These are phyloP conservation scores for Claviceps sp. DNA, from an alignment of 2,329 filamentous ascomycete species.

Conservation along the genomic window DNA sequence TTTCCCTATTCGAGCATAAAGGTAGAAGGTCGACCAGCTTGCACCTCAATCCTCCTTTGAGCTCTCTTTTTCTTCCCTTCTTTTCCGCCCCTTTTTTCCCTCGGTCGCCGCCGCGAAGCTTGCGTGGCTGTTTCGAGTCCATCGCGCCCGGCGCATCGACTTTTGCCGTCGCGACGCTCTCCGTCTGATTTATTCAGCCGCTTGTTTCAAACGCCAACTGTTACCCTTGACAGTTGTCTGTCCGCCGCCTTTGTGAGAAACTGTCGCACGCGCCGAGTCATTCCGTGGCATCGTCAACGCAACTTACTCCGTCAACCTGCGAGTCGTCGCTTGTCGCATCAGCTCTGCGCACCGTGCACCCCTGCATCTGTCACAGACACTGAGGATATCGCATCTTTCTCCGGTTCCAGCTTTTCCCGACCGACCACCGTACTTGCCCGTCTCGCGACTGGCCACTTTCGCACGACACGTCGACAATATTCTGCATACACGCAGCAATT, in stretches of 20 bases:
- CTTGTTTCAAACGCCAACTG: constrained; percentile 4
- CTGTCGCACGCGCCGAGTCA: not conserved
- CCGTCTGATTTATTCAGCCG: not conserved
- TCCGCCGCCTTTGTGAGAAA: not conserved
- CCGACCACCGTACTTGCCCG: not conserved
- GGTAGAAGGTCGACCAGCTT: not conserved
- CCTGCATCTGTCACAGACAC: not conserved
- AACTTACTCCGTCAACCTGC: not conserved
- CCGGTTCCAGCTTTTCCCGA: not conserved
- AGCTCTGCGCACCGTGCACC: not conserved
- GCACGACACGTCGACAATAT: not conserved
- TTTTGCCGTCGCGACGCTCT: constrained; percentile 1
- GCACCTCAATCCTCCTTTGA: not conserved
- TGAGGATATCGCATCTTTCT: not conserved
- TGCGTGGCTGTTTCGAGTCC: not conserved
- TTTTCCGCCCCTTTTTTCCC: not conserved
- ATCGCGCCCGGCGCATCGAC: constrained; percentile 4
- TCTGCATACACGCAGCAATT: not conserved
- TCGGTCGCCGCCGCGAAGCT: not conserved
- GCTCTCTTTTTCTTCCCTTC: not conserved
- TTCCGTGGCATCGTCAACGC: not conserved
- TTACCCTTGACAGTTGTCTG: constrained; percentile 3
- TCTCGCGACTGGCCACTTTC: not conserved
- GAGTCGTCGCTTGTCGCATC: not conserved
- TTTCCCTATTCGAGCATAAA: not conserved